A percentile compares a stretch with the other conserved stretches of the same genome.
phyloP scores from a whole-genome alignment of 176 grass and related monocot species.

The Otatea glauca region DNA sequence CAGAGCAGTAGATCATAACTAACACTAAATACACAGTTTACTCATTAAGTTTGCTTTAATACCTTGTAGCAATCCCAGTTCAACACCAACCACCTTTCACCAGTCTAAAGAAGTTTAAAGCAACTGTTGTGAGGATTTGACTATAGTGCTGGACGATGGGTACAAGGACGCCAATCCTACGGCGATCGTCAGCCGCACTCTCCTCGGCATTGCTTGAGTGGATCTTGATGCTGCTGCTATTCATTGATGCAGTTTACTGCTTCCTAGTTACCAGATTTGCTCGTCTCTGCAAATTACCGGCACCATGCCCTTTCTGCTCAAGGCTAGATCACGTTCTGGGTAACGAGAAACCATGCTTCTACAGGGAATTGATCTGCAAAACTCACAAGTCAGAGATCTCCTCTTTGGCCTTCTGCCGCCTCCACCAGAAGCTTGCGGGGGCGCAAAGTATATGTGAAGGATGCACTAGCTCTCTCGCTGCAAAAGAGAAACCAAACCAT shows the following conservation, averaged over 20 bases:
- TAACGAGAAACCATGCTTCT: conserved; percentile 77
- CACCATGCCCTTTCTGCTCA: conserved; percentile 77
- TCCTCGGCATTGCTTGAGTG: conserved; percentile 73
- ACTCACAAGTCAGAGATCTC: conserved; percentile 83
- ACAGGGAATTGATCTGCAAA: conserved; percentile 80
- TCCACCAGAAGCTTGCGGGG: conserved; percentile 69
- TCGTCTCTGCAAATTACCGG: conserved; percentile 64
- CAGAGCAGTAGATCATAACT: background rate
- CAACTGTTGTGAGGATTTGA: conserved; percentile 1
- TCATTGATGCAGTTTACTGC: conserved; percentile 69
- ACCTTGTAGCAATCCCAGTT: conserved; percentile 28
- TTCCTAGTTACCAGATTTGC: conserved; percentile 77
- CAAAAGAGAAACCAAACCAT: conserved; percentile 16
- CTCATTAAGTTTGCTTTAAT: conserved; percentile 29
- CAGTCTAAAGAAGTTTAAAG: conserved; percentile 20
- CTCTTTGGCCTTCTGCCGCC: conserved; percentile 70
- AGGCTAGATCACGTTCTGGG: conserved; percentile 80
- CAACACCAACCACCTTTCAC: conserved; percentile 21
- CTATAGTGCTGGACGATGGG: conserved; percentile 26
- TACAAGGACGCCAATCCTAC: conserved; percentile 47
- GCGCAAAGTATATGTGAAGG: conserved; percentile 60
- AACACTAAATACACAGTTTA: background rate
- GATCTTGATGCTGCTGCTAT: conserved; percentile 84
- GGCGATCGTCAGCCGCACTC: conserved; percentile 43
- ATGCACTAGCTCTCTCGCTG: conserved; percentile 56